Percentiles rank a stretch among this genome's conserved stretches.
Evolutionary conservation across 1,284 basidiomycete species (phyloP).

Genomic region (Vanrija sp.): DNA sequence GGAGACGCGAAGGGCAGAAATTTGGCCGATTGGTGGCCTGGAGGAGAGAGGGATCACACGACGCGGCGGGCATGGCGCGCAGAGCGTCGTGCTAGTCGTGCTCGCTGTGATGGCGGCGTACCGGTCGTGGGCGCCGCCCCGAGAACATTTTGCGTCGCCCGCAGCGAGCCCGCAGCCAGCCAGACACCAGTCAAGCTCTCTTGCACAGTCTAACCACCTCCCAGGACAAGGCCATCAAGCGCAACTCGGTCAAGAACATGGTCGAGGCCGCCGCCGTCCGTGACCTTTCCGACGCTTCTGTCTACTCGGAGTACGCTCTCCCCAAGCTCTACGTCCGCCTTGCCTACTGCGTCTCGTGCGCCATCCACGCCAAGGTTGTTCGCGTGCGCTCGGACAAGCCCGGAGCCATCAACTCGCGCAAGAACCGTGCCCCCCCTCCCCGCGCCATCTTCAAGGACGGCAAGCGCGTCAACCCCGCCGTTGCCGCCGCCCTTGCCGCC

Average conservation of each 20-base stretch:
- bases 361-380: slow-evolving; percentile 98
- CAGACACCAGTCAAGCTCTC: too few species aligned
- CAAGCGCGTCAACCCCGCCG: slow-evolving; percentile 78
- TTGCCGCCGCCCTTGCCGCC: slow-evolving; percentile 61
- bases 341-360: slow-evolving; percentile 97
- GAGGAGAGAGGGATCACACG: neutral
- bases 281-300: slow-evolving; percentile 93
- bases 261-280: slow-evolving; percentile 97
- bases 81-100: neutral
- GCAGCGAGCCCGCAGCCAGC: too few species aligned
- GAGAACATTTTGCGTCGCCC: too few species aligned
- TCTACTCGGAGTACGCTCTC: slow-evolving; percentile 94
- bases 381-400: slow-evolving; percentile 91
- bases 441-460: slow-evolving; percentile 97
- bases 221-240: slow-evolving; percentile 99
- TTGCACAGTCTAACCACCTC: slow-evolving; percentile 5
- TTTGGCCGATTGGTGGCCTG: neutral
- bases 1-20: neutral
- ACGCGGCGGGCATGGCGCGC: neutral
- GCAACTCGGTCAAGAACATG: slow-evolving; percentile 99
- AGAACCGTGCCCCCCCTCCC: slow-evolving; percentile 93
- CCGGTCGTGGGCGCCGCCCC: too few species aligned
- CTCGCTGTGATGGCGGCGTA: neutral
- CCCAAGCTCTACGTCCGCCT: slow-evolving; percentile 99
- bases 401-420: slow-evolving; percentile 58